phyloP scores from a whole-genome alignment of 129 eudicot species.

The Arctium lappa region DNA sequence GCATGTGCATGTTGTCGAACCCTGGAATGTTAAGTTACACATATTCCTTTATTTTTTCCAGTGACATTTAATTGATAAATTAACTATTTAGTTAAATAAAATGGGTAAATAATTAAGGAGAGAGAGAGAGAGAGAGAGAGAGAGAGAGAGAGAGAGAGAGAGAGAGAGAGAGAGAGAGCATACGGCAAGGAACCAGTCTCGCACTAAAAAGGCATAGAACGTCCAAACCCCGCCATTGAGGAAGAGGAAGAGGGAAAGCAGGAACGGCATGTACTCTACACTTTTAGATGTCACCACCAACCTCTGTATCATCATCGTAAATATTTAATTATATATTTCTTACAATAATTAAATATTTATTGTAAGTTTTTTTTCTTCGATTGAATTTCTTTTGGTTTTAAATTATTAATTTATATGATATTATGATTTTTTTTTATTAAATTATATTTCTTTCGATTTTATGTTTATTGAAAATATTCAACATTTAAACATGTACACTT shows the following conservation, averaged over 20 bases:
- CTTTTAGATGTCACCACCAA: conserved; percentile 58
- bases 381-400: no score
- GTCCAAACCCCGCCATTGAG: conserved; percentile 78
- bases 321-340: background rate
- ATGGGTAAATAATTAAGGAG: background rate
- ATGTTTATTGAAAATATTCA: no score
- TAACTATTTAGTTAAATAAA: no score
- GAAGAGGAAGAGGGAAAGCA: conserved; percentile 53
- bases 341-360: no score
- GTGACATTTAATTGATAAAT: background rate
- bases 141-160: background rate
- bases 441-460: no score
- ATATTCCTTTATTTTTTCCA: no score
- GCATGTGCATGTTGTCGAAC: background rate
- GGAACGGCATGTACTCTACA: conserved; percentile 78
- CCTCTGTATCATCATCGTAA: conserved; percentile 36
- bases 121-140: background rate
- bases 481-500: no score
- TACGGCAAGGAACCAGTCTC: conserved; percentile 62
- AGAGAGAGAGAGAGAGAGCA: background rate
- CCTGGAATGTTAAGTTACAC: background rate
- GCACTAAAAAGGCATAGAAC: conserved; percentile 52
- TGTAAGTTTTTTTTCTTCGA: no score
- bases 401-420: no score
- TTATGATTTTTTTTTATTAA: no score